Evolutionary conservation across 1,284 basidiomycete genomes (phyloP).

Genomic region (Trichosporon sp.): DNA sequence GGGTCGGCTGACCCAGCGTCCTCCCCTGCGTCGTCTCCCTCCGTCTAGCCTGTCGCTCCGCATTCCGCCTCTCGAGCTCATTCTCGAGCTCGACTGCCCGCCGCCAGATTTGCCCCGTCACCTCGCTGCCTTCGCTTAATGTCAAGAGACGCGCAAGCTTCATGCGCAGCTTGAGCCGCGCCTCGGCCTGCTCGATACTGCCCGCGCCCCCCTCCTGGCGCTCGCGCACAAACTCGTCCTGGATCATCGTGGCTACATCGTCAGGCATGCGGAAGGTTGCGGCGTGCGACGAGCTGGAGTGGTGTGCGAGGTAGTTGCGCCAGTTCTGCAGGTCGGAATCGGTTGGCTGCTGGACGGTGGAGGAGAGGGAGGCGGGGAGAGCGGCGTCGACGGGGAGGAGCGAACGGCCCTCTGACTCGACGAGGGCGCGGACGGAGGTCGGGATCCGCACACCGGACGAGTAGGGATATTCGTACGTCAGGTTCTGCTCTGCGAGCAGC

Average conservation of each 20-base stretch:
- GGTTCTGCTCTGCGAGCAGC: slow-evolving; percentile 43
- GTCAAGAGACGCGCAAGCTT: slow-evolving; percentile 50
- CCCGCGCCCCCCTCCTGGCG: slow-evolving; percentile 35
- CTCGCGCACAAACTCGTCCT: slow-evolving; percentile 48
- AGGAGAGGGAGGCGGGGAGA: slow-evolving; percentile 34
- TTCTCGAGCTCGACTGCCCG: slow-evolving; percentile 42
- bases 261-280: slow-evolving; percentile 47
- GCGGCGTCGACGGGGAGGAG: slow-evolving; percentile 50
- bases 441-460: slow-evolving; percentile 55
- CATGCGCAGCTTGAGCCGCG: slow-evolving; percentile 50
- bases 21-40: slow-evolving; percentile 10
- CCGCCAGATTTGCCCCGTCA: slow-evolving; percentile 43
- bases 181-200: slow-evolving; percentile 38
- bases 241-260: slow-evolving; percentile 44
- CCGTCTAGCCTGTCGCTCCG: slow-evolving; percentile 22
- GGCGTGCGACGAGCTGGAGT: slow-evolving; percentile 33
- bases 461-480: slow-evolving; percentile 55
- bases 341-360: not conserved
- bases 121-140: slow-evolving; percentile 39
- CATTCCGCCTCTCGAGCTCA: slow-evolving; percentile 39
- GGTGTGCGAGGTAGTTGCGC: slow-evolving; percentile 39
- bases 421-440: slow-evolving; percentile 41
- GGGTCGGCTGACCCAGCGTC: slow-evolving; percentile 27
- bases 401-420: slow-evolving; percentile 52
- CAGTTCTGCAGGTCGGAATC: slow-evolving; percentile 32